Evolutionary conservation across 768 basidiomycete species (phyloP).

Genomic region (Punctularia strigosozonata): DNA sequence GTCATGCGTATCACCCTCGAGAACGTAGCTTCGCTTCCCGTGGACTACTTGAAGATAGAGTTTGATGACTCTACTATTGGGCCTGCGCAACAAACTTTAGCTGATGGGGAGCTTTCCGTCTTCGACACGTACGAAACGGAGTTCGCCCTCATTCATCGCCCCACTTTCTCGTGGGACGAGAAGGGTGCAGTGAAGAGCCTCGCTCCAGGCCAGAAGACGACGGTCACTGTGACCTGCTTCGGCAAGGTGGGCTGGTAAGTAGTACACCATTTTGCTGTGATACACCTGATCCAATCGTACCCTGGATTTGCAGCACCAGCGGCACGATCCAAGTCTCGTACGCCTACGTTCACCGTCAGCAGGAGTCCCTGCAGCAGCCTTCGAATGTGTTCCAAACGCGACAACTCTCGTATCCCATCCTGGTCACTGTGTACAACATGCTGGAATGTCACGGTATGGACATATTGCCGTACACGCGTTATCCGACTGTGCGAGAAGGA

Average conservation of each 20-base stretch:
- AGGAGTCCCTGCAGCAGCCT: slow-evolving; percentile 17
- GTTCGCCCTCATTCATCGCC: slow-evolving; percentile 61
- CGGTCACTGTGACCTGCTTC: slow-evolving; percentile 59
- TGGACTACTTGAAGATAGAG: slow-evolving; percentile 76
- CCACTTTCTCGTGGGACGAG: slow-evolving; percentile 67
- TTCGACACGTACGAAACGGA: slow-evolving; percentile 90
- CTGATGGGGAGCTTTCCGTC: slow-evolving; percentile 70
- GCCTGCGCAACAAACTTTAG: slow-evolving; percentile 62
- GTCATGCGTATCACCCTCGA: slow-evolving; percentile 79
- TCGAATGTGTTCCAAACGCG: slow-evolving; percentile 69
- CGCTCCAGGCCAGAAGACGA: slow-evolving; percentile 56
- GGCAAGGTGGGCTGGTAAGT: slow-evolving; percentile 91
- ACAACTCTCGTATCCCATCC: slow-evolving; percentile 77
- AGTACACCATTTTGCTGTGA: neutral
- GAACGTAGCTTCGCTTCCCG: slow-evolving; percentile 71
- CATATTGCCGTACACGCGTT: slow-evolving; percentile 50
- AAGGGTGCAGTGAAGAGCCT: slow-evolving; percentile 39
- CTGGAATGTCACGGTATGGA: slow-evolving; percentile 82
- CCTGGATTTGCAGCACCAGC: slow-evolving; percentile 38
- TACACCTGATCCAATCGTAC: slow-evolving; percentile 8
- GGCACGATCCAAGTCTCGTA: slow-evolving; percentile 82
- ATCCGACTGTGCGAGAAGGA: slow-evolving; percentile 7
- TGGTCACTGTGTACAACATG: slow-evolving; percentile 93
- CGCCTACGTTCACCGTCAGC: slow-evolving; percentile 44
- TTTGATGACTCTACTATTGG: slow-evolving; percentile 88